These are phyloP conservation scores for Evernia prunastri DNA, from an alignment of 495 filamentous ascomycete species.

Conservation along the genomic window DNA sequence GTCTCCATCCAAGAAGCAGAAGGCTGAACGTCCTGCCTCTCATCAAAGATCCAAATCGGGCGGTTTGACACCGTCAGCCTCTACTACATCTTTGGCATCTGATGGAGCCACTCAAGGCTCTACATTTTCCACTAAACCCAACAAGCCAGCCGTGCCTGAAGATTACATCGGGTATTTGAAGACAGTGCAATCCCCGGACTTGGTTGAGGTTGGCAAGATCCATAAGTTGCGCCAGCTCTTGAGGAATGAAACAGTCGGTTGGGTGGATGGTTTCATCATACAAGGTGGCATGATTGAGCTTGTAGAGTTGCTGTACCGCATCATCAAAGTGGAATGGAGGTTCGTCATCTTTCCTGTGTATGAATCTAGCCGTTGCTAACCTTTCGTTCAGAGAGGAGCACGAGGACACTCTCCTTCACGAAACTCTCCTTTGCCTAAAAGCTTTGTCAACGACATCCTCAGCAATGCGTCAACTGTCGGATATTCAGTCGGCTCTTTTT, in stretches of 20 bases:
- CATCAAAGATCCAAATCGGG: slow-evolving; percentile 39
- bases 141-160: slow-evolving; percentile 53
- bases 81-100: slow-evolving; percentile 44
- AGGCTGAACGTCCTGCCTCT: slow-evolving; percentile 34
- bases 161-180: slow-evolving; percentile 79
- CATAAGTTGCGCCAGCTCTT: slow-evolving; percentile 89
- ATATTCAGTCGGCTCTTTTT: slow-evolving; percentile 74
- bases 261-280: slow-evolving; percentile 86
- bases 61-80: slow-evolving; percentile 40
- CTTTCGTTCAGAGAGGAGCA: slow-evolving; percentile 72
- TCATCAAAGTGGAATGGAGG: slow-evolving; percentile 95
- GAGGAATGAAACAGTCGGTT: slow-evolving; percentile 88
- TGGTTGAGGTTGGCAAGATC: slow-evolving; percentile 83
- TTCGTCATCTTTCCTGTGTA: slow-evolving; percentile 39
- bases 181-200: slow-evolving; percentile 69
- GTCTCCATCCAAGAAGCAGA: slow-evolving; percentile 57
- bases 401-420: slow-evolving; percentile 87
- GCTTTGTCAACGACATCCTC: slow-evolving; percentile 85
- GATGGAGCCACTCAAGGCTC: slow-evolving; percentile 38
- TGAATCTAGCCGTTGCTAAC: slow-evolving; percentile 20
- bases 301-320: slow-evolving; percentile 75
- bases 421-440: slow-evolving; percentile 88
- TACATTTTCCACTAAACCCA: slow-evolving; percentile 36
- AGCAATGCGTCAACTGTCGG: slow-evolving; percentile 71
- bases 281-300: slow-evolving; percentile 91